Evolutionary conservation across 768 basidiomycete species (phyloP).

Genomic region (Panus rudis): DNA sequence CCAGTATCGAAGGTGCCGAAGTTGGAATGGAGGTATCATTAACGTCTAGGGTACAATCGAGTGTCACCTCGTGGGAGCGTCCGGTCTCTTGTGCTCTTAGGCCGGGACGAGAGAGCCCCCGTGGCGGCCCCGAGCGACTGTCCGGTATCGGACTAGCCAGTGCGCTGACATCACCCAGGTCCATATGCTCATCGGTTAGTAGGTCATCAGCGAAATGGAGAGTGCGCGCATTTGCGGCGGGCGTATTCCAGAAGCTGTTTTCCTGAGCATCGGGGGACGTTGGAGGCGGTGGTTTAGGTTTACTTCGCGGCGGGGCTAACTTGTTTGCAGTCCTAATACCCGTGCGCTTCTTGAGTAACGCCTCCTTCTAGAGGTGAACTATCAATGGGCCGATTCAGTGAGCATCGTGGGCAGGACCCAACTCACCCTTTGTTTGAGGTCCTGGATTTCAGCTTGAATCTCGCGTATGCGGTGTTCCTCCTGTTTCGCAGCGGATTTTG

Average conservation of each 20-base stretch:
- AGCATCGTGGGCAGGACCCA: not conserved
- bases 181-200: slow-evolving; percentile 55
- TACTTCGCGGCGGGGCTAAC: slow-evolving; percentile 11
- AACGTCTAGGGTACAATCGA: too few relatives aligned
- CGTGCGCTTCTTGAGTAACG: slow-evolving; percentile 16
- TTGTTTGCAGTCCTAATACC: slow-evolving; percentile 3
- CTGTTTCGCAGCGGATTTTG: slow-evolving; percentile 24
- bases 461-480: slow-evolving; percentile 39
- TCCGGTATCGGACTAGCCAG: slow-evolving; percentile 46
- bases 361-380: slow-evolving; percentile 20
- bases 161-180: slow-evolving; percentile 35
- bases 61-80: too few relatives aligned
- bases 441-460: slow-evolving; percentile 34
- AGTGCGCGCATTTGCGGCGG: slow-evolving; percentile 45
- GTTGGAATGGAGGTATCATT: too few relatives aligned
- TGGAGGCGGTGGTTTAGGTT: slow-evolving; percentile 17
- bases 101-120: too few relatives aligned
- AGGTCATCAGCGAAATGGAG: slow-evolving; percentile 59
- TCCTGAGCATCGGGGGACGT: slow-evolving; percentile 33
- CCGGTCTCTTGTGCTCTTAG: too few relatives aligned
- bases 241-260: slow-evolving; percentile 59
- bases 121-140: too few relatives aligned
- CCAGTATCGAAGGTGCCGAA: too few relatives aligned
- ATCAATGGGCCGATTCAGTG: not conserved
- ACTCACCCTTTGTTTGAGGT: slow-evolving; percentile 33